Evolutionary conservation across 1,139 yeast species (phyloP).

Genomic region (Kazachstania sp.): DNA sequence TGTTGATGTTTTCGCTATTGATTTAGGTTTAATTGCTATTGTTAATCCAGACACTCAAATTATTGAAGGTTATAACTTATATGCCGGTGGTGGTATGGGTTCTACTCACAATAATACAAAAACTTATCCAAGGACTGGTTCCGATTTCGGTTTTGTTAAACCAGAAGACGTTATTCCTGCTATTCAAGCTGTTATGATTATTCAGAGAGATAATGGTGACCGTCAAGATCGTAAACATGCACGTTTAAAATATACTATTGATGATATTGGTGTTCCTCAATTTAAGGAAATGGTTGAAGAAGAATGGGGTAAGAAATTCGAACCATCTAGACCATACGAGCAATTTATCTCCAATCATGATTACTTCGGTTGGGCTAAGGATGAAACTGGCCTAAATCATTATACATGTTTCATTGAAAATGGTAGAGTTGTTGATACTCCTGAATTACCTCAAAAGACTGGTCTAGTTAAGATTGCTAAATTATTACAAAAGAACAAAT

Average conservation of each 20-base stretch:
- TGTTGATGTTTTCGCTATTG: constrained; percentile 94
- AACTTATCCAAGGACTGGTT: constrained; percentile 93
- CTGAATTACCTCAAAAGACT: constrained; percentile 81
- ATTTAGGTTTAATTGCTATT: constrained; percentile 86
- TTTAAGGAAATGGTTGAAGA: constrained; percentile 79
- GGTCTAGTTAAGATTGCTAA: constrained; percentile 78
- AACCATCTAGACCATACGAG: constrained; percentile 58
- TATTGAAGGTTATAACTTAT: constrained; percentile 67
- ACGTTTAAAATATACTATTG: constrained; percentile 92
- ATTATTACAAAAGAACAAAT: constrained; percentile 43
- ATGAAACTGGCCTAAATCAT: constrained; percentile 79
- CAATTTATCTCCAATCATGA: constrained; percentile 76
- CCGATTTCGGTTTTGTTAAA: constrained; percentile 68
- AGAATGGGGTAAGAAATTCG: constrained; percentile 67
- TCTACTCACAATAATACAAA: constrained; percentile 93
- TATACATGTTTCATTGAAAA: constrained; percentile 92
- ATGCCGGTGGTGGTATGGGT: constrained; percentile 99
- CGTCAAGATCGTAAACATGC: constrained; percentile 97
- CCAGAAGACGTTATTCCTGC: constrained; percentile 64
- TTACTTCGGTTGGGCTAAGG: constrained; percentile 89
- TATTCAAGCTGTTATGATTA: constrained; percentile 87
- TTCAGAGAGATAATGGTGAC: constrained; percentile 93
- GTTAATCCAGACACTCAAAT: constrained; percentile 54
- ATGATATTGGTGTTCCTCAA: constrained; percentile 78
- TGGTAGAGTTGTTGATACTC: constrained; percentile 92